Conservation (phyloP, 164 flowering plant genomes). For the Taxillus chinensis region DNA sequence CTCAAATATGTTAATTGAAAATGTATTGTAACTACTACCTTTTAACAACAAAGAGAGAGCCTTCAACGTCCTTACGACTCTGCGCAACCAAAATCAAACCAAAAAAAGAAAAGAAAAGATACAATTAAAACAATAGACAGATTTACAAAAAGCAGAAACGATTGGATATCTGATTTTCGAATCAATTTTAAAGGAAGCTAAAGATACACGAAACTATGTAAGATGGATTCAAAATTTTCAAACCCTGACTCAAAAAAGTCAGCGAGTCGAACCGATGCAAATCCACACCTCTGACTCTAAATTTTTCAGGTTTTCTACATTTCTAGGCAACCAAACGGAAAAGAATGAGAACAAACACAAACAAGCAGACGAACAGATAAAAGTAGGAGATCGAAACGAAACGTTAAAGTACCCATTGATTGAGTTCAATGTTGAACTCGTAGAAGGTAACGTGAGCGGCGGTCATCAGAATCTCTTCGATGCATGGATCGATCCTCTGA, state of each 20-base stretch:
- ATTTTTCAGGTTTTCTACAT: too few relatives aligned
- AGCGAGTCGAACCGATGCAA: too few relatives aligned
- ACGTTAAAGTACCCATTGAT: background rate
- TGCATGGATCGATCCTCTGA: conserved; percentile 7
- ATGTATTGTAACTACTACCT: background rate
- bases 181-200: too few relatives aligned
- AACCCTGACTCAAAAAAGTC: too few relatives aligned
- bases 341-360: background rate
- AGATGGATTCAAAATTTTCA: too few relatives aligned
- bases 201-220: too few relatives aligned
- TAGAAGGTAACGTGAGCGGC: conserved; percentile 5
- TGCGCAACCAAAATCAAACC: background rate
- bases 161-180: too few relatives aligned
- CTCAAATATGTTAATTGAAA: background rate
- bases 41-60: conserved; percentile 6
- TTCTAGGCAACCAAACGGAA: background rate
- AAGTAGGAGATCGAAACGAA: background rate
- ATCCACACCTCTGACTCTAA: too few relatives aligned
- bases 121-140: too few relatives aligned
- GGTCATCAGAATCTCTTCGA: conserved; percentile 4
- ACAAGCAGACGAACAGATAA: background rate
- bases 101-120: background rate
- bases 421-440: conserved; percentile 7
- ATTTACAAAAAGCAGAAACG: too few relatives aligned
- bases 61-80: conserved; percentile 7